Evolutionary conservation across 192 early-diverging fungal genomes (phyloP), one percentile per base, ranked within the genome.

Genomic region (Pilaira anomala): DNA sequence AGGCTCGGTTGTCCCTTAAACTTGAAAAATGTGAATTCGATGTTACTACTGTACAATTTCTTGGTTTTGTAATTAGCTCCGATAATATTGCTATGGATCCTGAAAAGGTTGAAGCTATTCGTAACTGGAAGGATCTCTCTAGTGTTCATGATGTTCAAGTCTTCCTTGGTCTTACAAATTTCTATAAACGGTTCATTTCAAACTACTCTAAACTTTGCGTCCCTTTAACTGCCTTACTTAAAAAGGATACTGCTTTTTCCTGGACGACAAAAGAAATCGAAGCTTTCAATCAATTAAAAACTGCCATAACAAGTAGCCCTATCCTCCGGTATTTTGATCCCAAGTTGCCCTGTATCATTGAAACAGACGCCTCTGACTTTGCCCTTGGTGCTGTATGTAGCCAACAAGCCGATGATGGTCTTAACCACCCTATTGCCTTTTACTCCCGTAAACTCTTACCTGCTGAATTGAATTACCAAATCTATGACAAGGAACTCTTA

Each of bases 401-500:
- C 11, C 64, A 66, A 49, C 16, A 42, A 16, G 62, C 19, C n/a
- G 24, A 62, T 63, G 51, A 57, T 66, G 61, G 26, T 22, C 11
- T 56, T 11, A 57, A 78, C 13, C 76, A 78, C 16, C 76, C 74
- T 16, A 45, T 77, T 48, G 67, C 75, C 0, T 77, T 67, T 22
- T 57, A 30, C 39, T 66, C 53, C 0, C 60, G 55, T 3, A 67
- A 74, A 52, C 22, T 73, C 0, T 2, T 22, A 3, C 33, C 60
- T 16, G 66, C 75, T 29, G 55, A 79, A 61, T 9, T 56, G 13
- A 75, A 75, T 54, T 78, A 75, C 36, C 9, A 44, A 2, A 78
- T 74, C 18, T 54, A 74, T 57, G 76, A 78, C 48, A 75, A 78
- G 21, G 78, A 79, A 39, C 28, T 78, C 0, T 54, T 78, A 1